phyloP scores from a whole-genome alignment of 2,329 filamentous ascomycete species.

The Cercospora sp. region DNA sequence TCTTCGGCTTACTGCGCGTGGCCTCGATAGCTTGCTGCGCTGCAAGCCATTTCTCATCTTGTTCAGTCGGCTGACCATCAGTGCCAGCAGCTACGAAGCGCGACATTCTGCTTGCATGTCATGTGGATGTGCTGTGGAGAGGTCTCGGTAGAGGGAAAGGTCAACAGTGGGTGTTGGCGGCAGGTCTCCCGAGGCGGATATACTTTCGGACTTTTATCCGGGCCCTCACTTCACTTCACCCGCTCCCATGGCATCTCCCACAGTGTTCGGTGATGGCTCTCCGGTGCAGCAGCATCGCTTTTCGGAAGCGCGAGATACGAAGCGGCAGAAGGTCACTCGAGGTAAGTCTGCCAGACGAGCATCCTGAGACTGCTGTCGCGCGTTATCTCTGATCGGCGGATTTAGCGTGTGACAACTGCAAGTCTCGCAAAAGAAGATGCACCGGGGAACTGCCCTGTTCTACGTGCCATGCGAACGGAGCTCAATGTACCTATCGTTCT shows the following conservation, averaged over 20 bases:
- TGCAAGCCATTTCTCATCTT: constrained; percentile 52
- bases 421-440: constrained; percentile 44
- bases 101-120: constrained; percentile 41
- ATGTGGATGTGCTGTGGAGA: not conserved
- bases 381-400: constrained; percentile 3
- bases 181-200: not conserved
- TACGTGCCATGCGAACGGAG: constrained; percentile 38
- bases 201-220: not conserved
- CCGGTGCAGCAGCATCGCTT: constrained; percentile 3
- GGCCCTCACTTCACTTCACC: not conserved
- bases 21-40: constrained; percentile 67
- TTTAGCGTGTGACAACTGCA: constrained; percentile 38
- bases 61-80: constrained; percentile 42
- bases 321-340: constrained; percentile 32
- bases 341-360: constrained; percentile 7
- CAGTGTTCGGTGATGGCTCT: not conserved
- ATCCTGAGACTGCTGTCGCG: not conserved
- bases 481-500: constrained; percentile 52
- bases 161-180: not conserved
- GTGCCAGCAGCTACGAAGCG: constrained; percentile 56
- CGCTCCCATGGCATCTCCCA: not conserved
- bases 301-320: constrained; percentile 12
- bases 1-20: constrained; percentile 56
- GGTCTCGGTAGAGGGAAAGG: not conserved
- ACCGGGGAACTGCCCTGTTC: constrained; percentile 44